Percentiles rank a stretch among this genome's conserved stretches.
phyloP scores from a whole-genome alignment of 176 grass and related monocot genomes.

The Raddia guianensis region DNA sequence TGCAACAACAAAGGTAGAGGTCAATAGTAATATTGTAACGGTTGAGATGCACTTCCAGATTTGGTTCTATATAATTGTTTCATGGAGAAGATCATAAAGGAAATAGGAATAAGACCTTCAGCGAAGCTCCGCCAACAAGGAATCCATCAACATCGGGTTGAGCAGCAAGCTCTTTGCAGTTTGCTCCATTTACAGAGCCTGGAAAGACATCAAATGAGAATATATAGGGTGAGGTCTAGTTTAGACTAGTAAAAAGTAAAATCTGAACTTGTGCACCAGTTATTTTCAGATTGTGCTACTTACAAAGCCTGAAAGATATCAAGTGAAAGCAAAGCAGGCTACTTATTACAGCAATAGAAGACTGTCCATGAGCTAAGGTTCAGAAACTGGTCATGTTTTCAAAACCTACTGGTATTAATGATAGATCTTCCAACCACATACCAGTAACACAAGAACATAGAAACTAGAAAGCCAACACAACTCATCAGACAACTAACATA shows the following conservation, averaged over 20 bases:
- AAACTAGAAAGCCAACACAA: not conserved
- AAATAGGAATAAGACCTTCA: conserved; percentile 60
- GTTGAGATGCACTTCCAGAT: not conserved
- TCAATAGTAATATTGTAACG: conserved; percentile 20
- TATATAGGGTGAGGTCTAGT: not conserved
- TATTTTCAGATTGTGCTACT: conserved; percentile 70
- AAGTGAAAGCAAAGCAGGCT: not conserved
- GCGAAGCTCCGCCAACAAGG: conserved; percentile 79
- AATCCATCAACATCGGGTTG: conserved; percentile 76
- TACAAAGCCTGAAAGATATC: conserved; percentile 57
- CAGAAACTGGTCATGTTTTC: not conserved
- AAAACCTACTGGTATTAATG: not conserved
- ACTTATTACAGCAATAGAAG: conserved; percentile 3
- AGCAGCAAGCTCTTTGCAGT: conserved; percentile 65
- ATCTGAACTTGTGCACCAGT: not conserved
- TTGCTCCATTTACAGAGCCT: conserved; percentile 82
- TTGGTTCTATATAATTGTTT: not conserved
- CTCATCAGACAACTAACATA: not conserved
- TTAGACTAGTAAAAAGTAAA: not conserved
- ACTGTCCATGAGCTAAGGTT: not conserved
- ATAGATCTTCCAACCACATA: not conserved
- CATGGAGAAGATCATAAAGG: not conserved
- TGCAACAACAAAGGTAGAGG: conserved; percentile 34
- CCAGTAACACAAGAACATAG: not conserved
- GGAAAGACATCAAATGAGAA: conserved; percentile 11